Conservation (phyloP, 768 basidiomycete species). For the Podaxis sp. region DNA sequence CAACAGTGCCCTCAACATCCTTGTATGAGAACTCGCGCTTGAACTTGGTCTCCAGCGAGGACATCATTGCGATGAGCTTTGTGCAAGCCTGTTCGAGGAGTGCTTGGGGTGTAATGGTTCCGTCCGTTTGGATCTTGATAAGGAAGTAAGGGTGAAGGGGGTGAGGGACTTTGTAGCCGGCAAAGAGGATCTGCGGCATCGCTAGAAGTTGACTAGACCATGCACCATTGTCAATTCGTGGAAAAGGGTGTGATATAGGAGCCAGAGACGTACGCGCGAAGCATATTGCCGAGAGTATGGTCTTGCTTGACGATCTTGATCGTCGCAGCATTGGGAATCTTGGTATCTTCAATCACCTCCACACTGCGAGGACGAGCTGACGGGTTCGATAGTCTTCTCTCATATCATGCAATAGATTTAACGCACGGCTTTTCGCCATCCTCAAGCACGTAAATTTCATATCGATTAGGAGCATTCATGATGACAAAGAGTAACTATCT, state of each 20-base stretch:
- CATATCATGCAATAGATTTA: slow-evolving; percentile 17
- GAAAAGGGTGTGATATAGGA: neutral
- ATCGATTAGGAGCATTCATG: slow-evolving; percentile 96
- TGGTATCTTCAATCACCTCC: slow-evolving; percentile 91
- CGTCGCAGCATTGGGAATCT: slow-evolving; percentile 96
- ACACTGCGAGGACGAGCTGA: slow-evolving; percentile 51
- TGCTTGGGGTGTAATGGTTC: slow-evolving; percentile 75
- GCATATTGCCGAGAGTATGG: slow-evolving; percentile 94
- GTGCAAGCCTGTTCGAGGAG: slow-evolving; percentile 83
- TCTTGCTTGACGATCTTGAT: slow-evolving; percentile 95
- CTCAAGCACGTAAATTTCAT: slow-evolving; percentile 87
- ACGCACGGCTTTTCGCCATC: slow-evolving; percentile 95
- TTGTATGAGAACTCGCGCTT: slow-evolving; percentile 82
- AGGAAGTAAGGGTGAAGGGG: slow-evolving; percentile 93
- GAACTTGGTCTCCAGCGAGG: slow-evolving; percentile 72
- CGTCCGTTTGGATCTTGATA: slow-evolving; percentile 96
- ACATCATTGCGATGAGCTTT: slow-evolving; percentile 72
- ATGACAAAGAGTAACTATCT: slow-evolving; percentile 18
- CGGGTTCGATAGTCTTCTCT: slow-evolving; percentile 3
- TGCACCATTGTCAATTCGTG: neutral
- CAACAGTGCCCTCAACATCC: slow-evolving; percentile 54
- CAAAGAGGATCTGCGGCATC: slow-evolving; percentile 88
- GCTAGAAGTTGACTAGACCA: slow-evolving; percentile 78
- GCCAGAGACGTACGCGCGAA: slow-evolving; percentile 67
- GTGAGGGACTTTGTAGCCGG: slow-evolving; percentile 97